Evolutionary conservation across 169 alveolate species (phyloP).

Genomic region (Cryptosporidium felis): DNA sequence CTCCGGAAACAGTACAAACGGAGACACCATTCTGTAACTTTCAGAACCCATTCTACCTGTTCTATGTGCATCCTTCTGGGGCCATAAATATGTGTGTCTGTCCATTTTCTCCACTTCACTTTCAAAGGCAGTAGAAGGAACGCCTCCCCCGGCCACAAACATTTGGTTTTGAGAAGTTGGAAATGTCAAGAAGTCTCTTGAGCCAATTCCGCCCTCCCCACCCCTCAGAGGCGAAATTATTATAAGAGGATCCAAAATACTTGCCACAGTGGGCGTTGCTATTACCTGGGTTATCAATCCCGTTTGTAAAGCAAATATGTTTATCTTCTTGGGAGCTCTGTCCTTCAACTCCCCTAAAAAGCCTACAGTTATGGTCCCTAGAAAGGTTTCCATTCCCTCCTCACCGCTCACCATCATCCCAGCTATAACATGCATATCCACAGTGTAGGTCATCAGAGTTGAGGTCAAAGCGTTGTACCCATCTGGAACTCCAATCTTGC

Average conservation of each 20-base stretch:
- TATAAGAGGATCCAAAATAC: constrained; percentile 20
- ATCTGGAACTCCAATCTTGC: background rate
- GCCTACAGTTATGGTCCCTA: constrained; percentile 14
- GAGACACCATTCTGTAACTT: no score
- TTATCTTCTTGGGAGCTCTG: background rate
- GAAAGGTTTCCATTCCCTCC: background rate
- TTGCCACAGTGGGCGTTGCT: constrained; percentile 23
- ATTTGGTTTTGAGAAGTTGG: constrained; percentile 21
- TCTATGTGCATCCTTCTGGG: no score
- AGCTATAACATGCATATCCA: constrained; percentile 46
- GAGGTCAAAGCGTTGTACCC: background rate
- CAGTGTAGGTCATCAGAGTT: constrained; percentile 6
- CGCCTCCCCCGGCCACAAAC: background rate
- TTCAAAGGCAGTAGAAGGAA: background rate
- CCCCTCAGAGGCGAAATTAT: background rate
- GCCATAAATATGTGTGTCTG: constrained; percentile 20
- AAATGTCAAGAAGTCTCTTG: background rate
- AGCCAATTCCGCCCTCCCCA: background rate
- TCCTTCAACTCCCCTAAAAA: background rate
- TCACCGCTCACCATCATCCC: constrained; percentile 31
- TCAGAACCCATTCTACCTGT: no score
- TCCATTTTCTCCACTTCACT: background rate
- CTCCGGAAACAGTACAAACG: no score
- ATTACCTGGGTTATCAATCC: constrained; percentile 22
- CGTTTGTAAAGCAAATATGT: constrained; percentile 6